These are phyloP conservation scores for Collybia sordida DNA, from an alignment of 768 basidiomycete genomes.

Conservation along the genomic window DNA sequence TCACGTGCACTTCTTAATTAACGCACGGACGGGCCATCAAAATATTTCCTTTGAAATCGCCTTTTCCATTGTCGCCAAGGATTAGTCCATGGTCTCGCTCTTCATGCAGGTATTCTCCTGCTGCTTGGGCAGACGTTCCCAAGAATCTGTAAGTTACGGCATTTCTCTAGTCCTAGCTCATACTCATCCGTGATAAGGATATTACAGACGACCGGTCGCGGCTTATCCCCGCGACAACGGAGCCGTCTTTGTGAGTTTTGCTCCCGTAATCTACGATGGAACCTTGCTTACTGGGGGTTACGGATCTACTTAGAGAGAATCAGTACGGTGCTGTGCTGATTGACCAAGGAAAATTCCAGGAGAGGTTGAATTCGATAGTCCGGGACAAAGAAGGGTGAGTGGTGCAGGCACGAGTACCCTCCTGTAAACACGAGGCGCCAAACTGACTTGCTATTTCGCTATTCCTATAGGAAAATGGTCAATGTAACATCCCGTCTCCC, in stretches of 20 bases:
- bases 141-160: constrained; percentile 9
- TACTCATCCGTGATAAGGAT: constrained; percentile 5
- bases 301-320: neutral
- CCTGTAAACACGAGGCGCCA: neutral
- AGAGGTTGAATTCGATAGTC: constrained; percentile 51
- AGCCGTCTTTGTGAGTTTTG: constrained; percentile 17
- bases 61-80: too few species aligned
- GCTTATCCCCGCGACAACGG: constrained; percentile 24
- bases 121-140: constrained; percentile 19
- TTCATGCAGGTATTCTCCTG: constrained; percentile 17
- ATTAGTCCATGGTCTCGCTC: constrained; percentile 15
- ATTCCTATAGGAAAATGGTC: constrained; percentile 55
- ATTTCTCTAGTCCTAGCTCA: neutral
- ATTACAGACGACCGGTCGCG: constrained; percentile 21
- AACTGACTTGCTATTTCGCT: neutral
- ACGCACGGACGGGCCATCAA: too few species aligned
- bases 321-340: constrained; percentile 18
- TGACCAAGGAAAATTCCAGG: constrained; percentile 50
- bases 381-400: constrained; percentile 58
- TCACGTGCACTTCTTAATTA: too few species aligned
- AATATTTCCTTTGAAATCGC: too few species aligned
- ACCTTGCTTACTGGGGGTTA: neutral
- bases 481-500: constrained; percentile 56
- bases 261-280: neutral
- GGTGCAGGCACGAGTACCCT: constrained; percentile 3